Evolutionary conservation across 495 filamentous ascomycete genomes (phyloP).

Genomic region (Daldinia loculata): DNA sequence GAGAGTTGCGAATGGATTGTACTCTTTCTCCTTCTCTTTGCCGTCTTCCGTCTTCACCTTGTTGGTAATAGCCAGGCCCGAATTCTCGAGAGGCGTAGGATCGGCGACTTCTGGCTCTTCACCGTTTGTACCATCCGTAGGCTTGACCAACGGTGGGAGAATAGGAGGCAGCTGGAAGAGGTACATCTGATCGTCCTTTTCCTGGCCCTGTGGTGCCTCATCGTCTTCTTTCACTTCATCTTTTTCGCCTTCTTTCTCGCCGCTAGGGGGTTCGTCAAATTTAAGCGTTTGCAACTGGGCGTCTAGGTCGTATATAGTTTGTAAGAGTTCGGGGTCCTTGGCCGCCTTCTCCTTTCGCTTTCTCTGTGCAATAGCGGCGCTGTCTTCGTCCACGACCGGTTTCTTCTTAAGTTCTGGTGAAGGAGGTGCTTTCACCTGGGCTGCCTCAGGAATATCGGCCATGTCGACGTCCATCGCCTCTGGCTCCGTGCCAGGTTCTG

Average conservation of each 20-base stretch:
- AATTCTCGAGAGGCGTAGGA: slow-evolving; percentile 49
- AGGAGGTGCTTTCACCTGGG: slow-evolving; percentile 38
- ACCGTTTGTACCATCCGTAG: slow-evolving; percentile 27
- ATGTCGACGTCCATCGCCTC: slow-evolving; percentile 48
- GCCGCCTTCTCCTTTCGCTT: slow-evolving; percentile 45
- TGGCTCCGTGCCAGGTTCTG: slow-evolving; percentile 47
- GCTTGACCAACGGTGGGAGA: slow-evolving; percentile 61
- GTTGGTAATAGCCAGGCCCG: slow-evolving; percentile 17
- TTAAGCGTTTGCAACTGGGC: slow-evolving; percentile 47
- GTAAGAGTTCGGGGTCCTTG: slow-evolving; percentile 50
- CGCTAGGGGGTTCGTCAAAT: slow-evolving; percentile 23
- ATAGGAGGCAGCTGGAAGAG: slow-evolving; percentile 72
- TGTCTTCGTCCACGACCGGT: slow-evolving; percentile 9
- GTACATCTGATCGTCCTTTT: slow-evolving; percentile 62
- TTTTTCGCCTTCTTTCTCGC: slow-evolving; percentile 23
- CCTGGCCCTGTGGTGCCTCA: slow-evolving; percentile 20
- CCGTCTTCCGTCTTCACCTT: slow-evolving; percentile 45
- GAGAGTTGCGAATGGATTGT: slow-evolving; percentile 41
- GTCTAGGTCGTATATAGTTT: slow-evolving; percentile 44
- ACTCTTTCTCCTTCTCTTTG: slow-evolving; percentile 32
- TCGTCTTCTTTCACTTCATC: not conserved
- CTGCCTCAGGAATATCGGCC: slow-evolving; percentile 48
- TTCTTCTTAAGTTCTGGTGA: slow-evolving; percentile 50
- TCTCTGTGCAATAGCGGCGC: slow-evolving; percentile 25
- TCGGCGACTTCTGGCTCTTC: slow-evolving; percentile 42